These are phyloP conservation scores for Cruciata laevipes DNA, from an alignment of 257 asterid genomes.

Conservation along the genomic window DNA sequence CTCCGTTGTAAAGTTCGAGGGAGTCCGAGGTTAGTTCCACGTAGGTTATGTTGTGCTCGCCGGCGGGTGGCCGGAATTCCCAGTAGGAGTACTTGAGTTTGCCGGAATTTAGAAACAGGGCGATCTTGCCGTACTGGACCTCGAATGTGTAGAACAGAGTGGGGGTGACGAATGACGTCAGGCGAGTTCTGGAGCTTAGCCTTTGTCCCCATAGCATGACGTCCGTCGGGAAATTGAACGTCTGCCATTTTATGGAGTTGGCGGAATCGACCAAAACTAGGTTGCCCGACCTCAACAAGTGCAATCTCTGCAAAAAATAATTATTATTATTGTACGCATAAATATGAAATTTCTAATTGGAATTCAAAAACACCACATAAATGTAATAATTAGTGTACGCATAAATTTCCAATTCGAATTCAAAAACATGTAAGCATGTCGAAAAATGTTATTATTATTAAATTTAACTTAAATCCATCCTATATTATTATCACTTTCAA, in stretches of 20 bases:
- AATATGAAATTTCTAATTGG: too few species aligned
- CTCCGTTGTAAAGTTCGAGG: conserved; percentile 49
- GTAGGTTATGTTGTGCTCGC: conserved; percentile 48
- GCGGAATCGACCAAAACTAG: conserved; percentile 62
- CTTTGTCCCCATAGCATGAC: conserved; percentile 87
- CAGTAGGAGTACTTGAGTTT: conserved; percentile 64
- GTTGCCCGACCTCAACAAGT: conserved; percentile 64
- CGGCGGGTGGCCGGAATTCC: conserved; percentile 45
- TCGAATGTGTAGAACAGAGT: conserved; percentile 54
- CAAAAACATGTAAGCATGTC: too few species aligned
- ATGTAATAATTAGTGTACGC: too few species aligned
- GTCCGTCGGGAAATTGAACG: conserved; percentile 87
- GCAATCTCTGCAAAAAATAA: conserved; percentile 56
- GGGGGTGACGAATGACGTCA: conserved; percentile 59
- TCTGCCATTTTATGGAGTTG: conserved; percentile 74
- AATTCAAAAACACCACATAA: too few species aligned
- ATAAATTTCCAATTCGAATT: too few species aligned
- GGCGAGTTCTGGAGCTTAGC: conserved; percentile 65
- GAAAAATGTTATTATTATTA: too few species aligned
- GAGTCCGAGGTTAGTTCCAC: conserved; percentile 53
- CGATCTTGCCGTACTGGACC: conserved; percentile 54
- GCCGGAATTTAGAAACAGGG: conserved; percentile 46
- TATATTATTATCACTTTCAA: too few species aligned
- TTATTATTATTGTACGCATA: too few species aligned
- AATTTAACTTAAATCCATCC: too few species aligned